A percentile compares a stretch with the other conserved stretches of the same genome.
Conservation (phyloP, 805 yeast species). For the Metschnikowia cerradonensis region DNA sequence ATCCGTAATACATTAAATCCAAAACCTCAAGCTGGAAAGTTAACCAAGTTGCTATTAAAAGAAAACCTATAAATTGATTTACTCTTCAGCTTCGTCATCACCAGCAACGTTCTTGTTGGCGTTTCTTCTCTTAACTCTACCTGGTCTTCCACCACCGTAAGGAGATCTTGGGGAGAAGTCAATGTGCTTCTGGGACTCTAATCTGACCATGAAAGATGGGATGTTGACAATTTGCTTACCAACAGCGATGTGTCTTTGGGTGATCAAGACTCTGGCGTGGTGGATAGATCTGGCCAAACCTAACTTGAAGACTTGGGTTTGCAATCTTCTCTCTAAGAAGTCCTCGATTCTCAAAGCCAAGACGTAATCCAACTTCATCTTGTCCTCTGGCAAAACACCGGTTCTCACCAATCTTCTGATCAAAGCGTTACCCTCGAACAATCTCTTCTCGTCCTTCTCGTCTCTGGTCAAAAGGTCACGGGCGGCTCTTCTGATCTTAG, state of each 20-base stretch:
- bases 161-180: constrained; percentile 99
- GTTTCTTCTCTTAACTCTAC: constrained; percentile 98
- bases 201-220: constrained; percentile 99
- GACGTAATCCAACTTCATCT: constrained; percentile 99
- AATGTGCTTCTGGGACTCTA: constrained; percentile 99
- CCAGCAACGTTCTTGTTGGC: constrained; percentile 54
- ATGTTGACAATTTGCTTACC: constrained; percentile 99
- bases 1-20: constrained; percentile 2
- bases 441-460: constrained; percentile 99
- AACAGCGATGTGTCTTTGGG: constrained; percentile 99
- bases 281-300: constrained; percentile 99
- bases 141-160: constrained; percentile 99
- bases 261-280: constrained; percentile 98
- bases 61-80: constrained; percentile 31
- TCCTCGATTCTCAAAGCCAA: constrained; percentile 97
- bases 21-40: constrained; percentile 10
- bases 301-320: constrained; percentile 99
- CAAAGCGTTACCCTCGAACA: constrained; percentile 99
- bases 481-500: constrained; percentile 99
- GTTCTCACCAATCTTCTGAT: constrained; percentile 98
- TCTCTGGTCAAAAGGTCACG: constrained; percentile 99
- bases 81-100: constrained; percentile 59
- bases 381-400: constrained; percentile 98
- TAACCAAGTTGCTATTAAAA: constrained; percentile 18
- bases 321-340: constrained; percentile 99